phyloP scores from a whole-genome alignment of 139 green algal genomes.

The Coccomyxa sp. region DNA sequence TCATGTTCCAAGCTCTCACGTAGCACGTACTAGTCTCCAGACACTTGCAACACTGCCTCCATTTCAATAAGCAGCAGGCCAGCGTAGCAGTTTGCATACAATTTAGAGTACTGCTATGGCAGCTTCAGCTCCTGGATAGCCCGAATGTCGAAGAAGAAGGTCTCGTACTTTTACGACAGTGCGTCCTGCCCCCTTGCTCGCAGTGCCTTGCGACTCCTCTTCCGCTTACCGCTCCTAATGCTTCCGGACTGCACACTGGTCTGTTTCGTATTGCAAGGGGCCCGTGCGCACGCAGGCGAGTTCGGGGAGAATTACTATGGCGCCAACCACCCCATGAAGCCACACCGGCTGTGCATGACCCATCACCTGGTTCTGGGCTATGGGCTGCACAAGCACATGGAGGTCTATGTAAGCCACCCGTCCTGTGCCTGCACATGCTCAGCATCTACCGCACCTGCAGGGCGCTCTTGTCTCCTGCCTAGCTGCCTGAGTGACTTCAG shows the following conservation, averaged over 20 bases:
- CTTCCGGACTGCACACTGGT: not conserved
- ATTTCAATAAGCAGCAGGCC: no score
- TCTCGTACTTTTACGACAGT: conserved; percentile 88
- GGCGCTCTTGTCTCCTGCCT: no score
- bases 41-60: no score
- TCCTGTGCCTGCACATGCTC: no score
- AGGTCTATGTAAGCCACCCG: conserved; percentile 74
- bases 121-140: not conserved
- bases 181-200: conserved; percentile 13
- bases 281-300: conserved; percentile 44
- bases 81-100: no score
- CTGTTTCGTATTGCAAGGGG: no score
- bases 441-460: no score
- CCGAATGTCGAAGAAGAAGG: conserved; percentile 61
- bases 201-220: no score
- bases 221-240: no score
- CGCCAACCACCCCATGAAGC: conserved; percentile 98
- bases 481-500: no score
- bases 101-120: not conserved
- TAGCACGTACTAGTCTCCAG: no score
- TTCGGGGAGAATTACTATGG: conserved; percentile 90
- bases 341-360: conserved; percentile 91
- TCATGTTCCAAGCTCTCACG: no score
- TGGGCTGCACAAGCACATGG: conserved; percentile 85
- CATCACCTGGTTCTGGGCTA: conserved; percentile 94